Evolutionary conservation across 768 basidiomycete species (phyloP).

Genomic region (Mycena metata): DNA sequence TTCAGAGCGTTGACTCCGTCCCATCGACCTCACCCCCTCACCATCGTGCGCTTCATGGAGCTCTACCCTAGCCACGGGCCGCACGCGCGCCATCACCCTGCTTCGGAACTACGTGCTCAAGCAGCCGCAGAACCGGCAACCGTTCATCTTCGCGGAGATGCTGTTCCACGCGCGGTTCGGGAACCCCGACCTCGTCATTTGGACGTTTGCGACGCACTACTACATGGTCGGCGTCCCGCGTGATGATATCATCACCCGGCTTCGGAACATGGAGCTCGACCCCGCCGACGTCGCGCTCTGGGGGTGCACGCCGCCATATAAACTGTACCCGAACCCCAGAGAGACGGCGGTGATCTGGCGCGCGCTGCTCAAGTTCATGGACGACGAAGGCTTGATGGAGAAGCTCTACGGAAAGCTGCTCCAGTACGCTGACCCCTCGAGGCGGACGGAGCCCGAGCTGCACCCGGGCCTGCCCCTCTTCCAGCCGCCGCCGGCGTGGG

Average conservation of each 20-base stretch:
- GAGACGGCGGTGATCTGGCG: slow-evolving; percentile 59
- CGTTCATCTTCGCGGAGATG: slow-evolving; percentile 60
- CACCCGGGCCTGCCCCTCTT: slow-evolving; percentile 39
- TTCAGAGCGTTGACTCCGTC: slow-evolving; percentile 25
- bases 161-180: slow-evolving; percentile 51
- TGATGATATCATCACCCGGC: slow-evolving; percentile 45
- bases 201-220: slow-evolving; percentile 66
- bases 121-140: slow-evolving; percentile 28
- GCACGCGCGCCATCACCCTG: slow-evolving; percentile 49
- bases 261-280: slow-evolving; percentile 19
- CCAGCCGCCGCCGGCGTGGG: slow-evolving; percentile 47
- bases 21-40: slow-evolving; percentile 43
- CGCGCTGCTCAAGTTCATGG: slow-evolving; percentile 47
- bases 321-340: slow-evolving; percentile 50
- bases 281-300: slow-evolving; percentile 22
- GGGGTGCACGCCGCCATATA: slow-evolving; percentile 37
- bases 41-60: slow-evolving; percentile 52
- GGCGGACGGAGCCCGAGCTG: slow-evolving; percentile 9
- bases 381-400: slow-evolving; percentile 43
- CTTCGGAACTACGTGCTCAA: slow-evolving; percentile 50
- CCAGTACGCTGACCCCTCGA: slow-evolving; percentile 36
- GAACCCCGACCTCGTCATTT: slow-evolving; percentile 51
- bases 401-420: slow-evolving; percentile 62
- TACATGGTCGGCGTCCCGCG: slow-evolving; percentile 66
- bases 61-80: slow-evolving; percentile 50